Base-by-base conservation (phyloP, 345 rosid species). In the Gossypium bickii region DNA sequence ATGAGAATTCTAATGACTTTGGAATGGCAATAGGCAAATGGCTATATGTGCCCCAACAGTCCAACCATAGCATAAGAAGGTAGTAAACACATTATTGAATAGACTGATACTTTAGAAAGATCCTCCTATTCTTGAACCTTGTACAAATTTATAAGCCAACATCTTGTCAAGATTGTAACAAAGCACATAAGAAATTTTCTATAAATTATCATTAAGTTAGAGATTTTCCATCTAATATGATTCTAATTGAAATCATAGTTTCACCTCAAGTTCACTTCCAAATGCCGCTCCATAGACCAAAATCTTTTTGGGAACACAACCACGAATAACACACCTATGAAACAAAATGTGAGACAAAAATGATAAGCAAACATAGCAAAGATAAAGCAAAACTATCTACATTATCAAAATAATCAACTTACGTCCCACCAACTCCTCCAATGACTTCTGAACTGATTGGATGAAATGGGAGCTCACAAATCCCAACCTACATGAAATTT, bases 381-480 rank as follows among this genome's bases (percentile, higher is more conserved):
- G 7, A 63, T 15, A 56, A 66, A 20, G 13, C 10, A 78, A 55
- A 7, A 16, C 41, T 3, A 41, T 1, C 43, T 51, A 71, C 60
- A 51, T 9, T 9, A 29, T 12, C 41, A 20, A 43, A 58, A 2
- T 4, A 38, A 77, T 77, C 49, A 80, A 87, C 99, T 87, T 87
- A 95, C 99, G 99, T 95, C 79, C 99, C 99, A 81, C 99, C 99
- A 80, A 95, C 92, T 72, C 99, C 99, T 78, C 98, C 99, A 79
- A 83, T 75, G 67, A 83, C 89, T 79, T 95, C 98, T 1, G 99
- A 91, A 82, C 99, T 95, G 84, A 95, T 87, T 1, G 97, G 98
- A 76, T 95, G 90, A 82, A 87, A 95, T 3, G 98, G 99, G 80
- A 95, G 98, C 86, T 93, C 99, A 59, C 99, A 95, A 18, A 95